Conservation (phyloP, 2,329 filamentous ascomycete genomes). For the Fusarium veterinarium region DNA sequence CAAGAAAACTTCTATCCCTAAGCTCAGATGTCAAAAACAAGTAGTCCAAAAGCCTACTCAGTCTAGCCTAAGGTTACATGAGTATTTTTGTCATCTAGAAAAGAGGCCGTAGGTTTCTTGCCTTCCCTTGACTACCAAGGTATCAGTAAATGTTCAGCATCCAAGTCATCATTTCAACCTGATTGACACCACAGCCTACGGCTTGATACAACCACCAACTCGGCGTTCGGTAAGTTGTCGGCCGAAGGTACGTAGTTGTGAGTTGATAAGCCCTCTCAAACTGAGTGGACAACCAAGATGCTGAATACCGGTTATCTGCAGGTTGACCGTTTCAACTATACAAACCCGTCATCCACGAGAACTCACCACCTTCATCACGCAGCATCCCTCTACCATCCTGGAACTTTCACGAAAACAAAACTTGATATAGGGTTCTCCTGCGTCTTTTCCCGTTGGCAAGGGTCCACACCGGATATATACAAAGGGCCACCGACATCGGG, state of each 20-base stretch:
- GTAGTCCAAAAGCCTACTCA: neutral
- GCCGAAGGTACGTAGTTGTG: neutral
- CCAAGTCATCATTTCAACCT: neutral
- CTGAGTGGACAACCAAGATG: slow-evolving; percentile 7
- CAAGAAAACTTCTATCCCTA: neutral
- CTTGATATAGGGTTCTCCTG: neutral
- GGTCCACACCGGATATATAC: slow-evolving; percentile 9
- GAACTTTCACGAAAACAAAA: neutral
- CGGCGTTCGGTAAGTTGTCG: neutral
- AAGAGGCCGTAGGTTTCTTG: neutral
- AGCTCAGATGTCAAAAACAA: neutral
- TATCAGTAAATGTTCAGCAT: neutral
- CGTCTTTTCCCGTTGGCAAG: slow-evolving; percentile 12
- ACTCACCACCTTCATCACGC: neutral
- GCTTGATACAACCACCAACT: neutral
- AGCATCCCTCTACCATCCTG: neutral
- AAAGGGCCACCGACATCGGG: slow-evolving; percentile 17
- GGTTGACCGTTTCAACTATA: slow-evolving; percentile 15
- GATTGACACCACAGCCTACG: neutral
- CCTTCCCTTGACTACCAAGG: neutral
- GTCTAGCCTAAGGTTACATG: neutral
- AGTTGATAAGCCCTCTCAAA: slow-evolving; percentile 14
- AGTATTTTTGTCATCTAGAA: neutral
- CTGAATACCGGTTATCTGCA: slow-evolving; percentile 20
- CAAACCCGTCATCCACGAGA: slow-evolving; percentile 19